Percentiles rank a stretch among this genome's conserved stretches.
phyloP scores from a whole-genome alignment of 176 grass and related monocot genomes.

The Aegilops umbellulata region DNA sequence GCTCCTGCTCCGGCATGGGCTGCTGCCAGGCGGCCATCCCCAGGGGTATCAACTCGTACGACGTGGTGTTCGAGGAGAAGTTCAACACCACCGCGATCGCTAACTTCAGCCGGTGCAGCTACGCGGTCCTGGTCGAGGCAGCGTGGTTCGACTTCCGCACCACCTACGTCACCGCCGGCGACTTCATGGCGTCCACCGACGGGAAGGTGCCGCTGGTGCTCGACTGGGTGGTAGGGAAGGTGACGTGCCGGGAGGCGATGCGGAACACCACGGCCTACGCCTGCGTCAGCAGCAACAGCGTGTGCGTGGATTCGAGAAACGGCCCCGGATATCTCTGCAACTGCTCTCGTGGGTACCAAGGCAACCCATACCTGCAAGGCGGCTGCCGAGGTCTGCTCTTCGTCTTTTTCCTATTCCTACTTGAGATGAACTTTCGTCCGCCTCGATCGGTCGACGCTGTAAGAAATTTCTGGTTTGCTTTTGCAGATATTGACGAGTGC shows the following conservation, averaged over 20 bases:
- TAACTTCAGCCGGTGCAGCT: conserved; percentile 40
- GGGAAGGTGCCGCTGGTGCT: conserved; percentile 35
- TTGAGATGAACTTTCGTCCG: not conserved
- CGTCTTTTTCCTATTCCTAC: not conserved
- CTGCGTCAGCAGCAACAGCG: conserved; percentile 32
- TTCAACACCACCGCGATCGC: conserved; percentile 5
- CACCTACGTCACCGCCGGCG: conserved; percentile 29
- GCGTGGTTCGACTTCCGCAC: conserved; percentile 39
- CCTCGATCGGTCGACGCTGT: not conserved
- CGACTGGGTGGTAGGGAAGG: conserved; percentile 52
- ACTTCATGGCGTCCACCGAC: conserved; percentile 13
- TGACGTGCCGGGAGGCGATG: conserved; percentile 22
- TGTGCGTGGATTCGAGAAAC: conserved; percentile 29
- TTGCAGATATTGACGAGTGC: conserved; percentile 64
- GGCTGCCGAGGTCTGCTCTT: conserved; percentile 50
- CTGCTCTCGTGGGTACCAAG: conserved; percentile 40
- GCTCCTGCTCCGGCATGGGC: conserved; percentile 55
- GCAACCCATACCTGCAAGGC: conserved; percentile 52
- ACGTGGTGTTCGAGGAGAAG: not conserved
- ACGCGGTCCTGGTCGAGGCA: conserved; percentile 42
- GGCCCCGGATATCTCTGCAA: conserved; percentile 49
- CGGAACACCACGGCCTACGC: conserved; percentile 30
- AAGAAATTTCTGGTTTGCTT: not conserved
- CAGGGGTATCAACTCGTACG: conserved; percentile 26
- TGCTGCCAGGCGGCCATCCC: conserved; percentile 75